Evolutionary conservation across 148 eudicot species (phyloP), one percentile per base, ranked within the genome.

Genomic region (Polygonum maritimum): DNA sequence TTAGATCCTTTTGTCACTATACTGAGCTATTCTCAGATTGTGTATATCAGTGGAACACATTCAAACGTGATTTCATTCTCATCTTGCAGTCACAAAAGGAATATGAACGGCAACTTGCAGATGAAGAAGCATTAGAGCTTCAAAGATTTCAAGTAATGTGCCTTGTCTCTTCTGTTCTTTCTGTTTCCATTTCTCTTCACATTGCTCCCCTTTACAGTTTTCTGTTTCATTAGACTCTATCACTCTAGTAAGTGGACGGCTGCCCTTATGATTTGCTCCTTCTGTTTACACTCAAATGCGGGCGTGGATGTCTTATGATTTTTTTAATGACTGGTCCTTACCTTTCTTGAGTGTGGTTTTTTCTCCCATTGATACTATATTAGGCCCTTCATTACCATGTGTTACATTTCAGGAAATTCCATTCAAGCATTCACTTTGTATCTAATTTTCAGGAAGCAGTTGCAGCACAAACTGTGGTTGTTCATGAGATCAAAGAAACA

Each of bases 81-180:
- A 8, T 57, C 76, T 72, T 48, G 54, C 54, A 94, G 98, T 85
- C 98, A 21, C 85, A 80, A 87, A 92, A 83, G 85, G 90, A 90
- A 80, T 87, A 90, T 75, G 97, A 92, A 77, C 83, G 78, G 36
- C 88, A 87, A 70, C 48, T 92, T 63, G 98, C 98, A 80, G 88
- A 87, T 77, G 89, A 92, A 80, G 98, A 94, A 87, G 90, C 91
- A 51, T 82, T 83, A 74, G 86, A 94, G 79, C 89, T 94, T 73
- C 86, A 74, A 65, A 85, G 83, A 73, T 94, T 94, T 79, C 98
- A 92, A 84, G 98, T 94, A 79, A 55, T 40, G 48, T 69, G 44
- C 71, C 22, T 38, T 45, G 45, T 3, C 41, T 40, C 38, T 35
- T 47, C 13, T 77, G 44, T 36, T 51, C 10, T 19, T 70, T 76